Evolutionary conservation across 2,329 filamentous ascomycete genomes (phyloP), one percentile per base, ranked within the genome.

Genomic region (Aspergillus brunneoviolaceus): DNA sequence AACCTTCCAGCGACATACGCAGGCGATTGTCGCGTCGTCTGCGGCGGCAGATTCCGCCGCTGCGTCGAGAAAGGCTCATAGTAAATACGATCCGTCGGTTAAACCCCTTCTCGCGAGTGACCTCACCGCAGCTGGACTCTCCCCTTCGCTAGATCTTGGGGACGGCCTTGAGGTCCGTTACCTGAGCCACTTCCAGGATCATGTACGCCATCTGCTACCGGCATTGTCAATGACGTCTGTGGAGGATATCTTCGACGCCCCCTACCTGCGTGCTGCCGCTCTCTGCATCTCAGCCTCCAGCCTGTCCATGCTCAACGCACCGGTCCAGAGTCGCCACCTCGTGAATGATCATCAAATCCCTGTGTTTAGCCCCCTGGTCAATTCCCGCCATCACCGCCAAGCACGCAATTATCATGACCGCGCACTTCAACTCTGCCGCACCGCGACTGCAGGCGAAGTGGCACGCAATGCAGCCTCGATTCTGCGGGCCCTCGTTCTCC

Each of bases 281-380:
- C 53, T 63, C n/a, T 65, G 63, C 51, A 58, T 65, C 16, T 57
- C 63, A 3, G 63, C 63, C 4, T 65, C 63, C 1, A 65, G 59
- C 27, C 61, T 65, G 2, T 65, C 63, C 0, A 65, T 63, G 61
- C 56, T 65, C 2, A 61, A 63, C 14, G 42, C 57, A 7, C 42
- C n/a, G 33, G 53, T 63, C 10, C 63, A 65, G 19, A 55, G 14
- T 10, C 58, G 60, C 5, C 7, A 31, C 35, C 2, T 3, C 58
- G 35, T 33, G 6, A 6, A 31, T 12, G 49, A 57, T 27, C 27
- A 16, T 29, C 60, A 51, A 33, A 39, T 12, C 12, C 49, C 60
- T 5, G 31, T 56, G 12, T 59, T 50, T 21, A 61, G 60, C 19
- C 60, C 60, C 12, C 23, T 33, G 5, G 60, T 61, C 9, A 53